phyloP scores from a whole-genome alignment of 106 monocot genomes.

The Dendrobium officinale region DNA sequence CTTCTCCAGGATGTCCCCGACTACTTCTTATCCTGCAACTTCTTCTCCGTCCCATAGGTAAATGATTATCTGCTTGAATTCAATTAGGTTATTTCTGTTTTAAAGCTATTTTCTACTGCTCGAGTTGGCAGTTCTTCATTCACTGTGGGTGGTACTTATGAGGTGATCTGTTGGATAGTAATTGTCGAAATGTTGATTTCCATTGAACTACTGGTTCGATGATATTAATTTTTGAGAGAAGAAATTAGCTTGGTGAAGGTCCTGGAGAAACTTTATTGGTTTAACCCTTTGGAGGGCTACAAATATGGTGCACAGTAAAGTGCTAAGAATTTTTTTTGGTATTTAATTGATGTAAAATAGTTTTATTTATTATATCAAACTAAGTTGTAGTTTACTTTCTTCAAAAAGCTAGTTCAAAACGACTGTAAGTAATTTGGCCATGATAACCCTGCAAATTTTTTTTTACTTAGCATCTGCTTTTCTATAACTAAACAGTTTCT shows the following conservation, averaged over 20 bases:
- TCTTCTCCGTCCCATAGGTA: constrained; percentile 43
- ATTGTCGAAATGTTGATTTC: not conserved
- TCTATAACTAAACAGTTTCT: no score
- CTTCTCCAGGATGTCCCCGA: constrained; percentile 29
- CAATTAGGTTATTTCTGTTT: not conserved
- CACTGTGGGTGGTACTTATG: no score
- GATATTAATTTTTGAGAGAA: not conserved
- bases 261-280: not conserved
- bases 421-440: no score
- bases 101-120: not conserved
- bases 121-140: not conserved
- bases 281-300: not conserved
- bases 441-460: no score
- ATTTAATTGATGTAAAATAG: no score
- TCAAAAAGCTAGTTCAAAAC: no score
- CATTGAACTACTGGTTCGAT: not conserved
- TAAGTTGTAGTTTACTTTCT: no score
- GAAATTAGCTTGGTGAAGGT: not conserved
- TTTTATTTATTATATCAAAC: no score
- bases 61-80: not conserved
- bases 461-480: no score
- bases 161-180: not conserved
- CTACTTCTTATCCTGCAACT: constrained; percentile 24
- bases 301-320: no score
- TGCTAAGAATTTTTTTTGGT: no score